These are phyloP conservation scores for Mariannaea elegans DNA, from an alignment of 2,329 filamentous ascomycete species.

Conservation along the genomic window DNA sequence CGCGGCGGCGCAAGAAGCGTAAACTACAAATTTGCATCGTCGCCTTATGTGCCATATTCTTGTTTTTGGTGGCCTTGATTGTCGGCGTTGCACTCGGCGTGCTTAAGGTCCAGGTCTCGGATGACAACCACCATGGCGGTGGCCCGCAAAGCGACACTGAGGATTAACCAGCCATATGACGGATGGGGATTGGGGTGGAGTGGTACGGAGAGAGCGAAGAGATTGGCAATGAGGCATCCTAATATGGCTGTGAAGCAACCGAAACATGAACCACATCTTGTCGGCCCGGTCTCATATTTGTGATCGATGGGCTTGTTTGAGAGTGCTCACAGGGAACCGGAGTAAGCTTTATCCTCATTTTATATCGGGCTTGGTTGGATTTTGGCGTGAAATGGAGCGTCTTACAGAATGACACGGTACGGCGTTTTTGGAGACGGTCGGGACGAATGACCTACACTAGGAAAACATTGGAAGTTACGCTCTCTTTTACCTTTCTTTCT, in stretches of 20 bases:
- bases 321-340: too few relatives aligned
- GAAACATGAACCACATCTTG: not conserved
- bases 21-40: conserved; percentile 36
- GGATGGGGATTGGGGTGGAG: not conserved
- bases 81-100: conserved; percentile 40
- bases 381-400: not conserved
- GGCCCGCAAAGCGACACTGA: not conserved
- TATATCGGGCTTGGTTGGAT: not conserved
- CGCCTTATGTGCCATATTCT: conserved; percentile 26
- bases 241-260: too few relatives aligned
- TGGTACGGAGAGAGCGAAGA: too few relatives aligned
- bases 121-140: conserved; percentile 16
- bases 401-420: not conserved
- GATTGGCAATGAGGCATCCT: too few relatives aligned
- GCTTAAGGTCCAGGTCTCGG: conserved; percentile 32
- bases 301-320: too few relatives aligned
- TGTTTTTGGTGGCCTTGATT: conserved; percentile 39
- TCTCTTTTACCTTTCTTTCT: not conserved
- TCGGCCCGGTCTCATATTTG: conserved; percentile 3
- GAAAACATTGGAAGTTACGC: not conserved
- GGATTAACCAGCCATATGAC: not conserved
- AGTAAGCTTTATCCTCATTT: not conserved
- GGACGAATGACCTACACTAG: not conserved
- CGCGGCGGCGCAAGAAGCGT: conserved; percentile 31
- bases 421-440: not conserved